A percentile compares a stretch with the other conserved stretches of the same genome.
These are phyloP conservation scores for Amauroascus verrucosus DNA, from an alignment of 2,329 filamentous ascomycete genomes.

Conservation along the genomic window DNA sequence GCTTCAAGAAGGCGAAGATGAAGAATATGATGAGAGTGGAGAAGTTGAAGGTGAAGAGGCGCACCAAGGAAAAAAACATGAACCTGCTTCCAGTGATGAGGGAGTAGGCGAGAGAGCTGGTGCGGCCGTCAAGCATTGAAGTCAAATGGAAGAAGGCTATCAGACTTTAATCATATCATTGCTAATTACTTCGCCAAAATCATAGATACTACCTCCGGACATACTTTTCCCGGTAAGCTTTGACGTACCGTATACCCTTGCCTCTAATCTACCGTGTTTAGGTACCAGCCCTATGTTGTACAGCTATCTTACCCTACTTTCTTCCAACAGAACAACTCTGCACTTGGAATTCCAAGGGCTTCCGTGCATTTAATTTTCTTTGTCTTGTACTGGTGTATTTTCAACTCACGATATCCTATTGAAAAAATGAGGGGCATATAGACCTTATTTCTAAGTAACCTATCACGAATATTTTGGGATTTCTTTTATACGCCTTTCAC, in stretches of 20 bases:
- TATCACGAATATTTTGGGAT: background rate
- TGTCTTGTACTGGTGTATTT: background rate
- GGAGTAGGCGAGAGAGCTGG: constrained; percentile 6
- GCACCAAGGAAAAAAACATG: background rate
- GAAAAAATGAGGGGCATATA: constrained; percentile 3
- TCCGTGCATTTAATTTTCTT: background rate
- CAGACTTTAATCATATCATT: background rate
- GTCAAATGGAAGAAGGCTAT: background rate
- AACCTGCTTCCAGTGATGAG: constrained; percentile 8
- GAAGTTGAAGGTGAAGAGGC: constrained; percentile 11
- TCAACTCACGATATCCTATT: constrained; percentile 2
- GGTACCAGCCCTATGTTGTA: no score
- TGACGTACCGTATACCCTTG: no score
- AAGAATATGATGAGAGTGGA: constrained; percentile 27
- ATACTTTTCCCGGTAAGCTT: no score
- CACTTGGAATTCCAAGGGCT: no score
- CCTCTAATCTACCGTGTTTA: no score
- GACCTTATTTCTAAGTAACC: background rate
- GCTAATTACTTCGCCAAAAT: background rate
- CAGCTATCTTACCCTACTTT: no score
- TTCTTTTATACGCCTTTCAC: background rate
- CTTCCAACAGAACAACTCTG: background rate
- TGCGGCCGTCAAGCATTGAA: constrained; percentile 5
- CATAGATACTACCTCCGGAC: background rate
- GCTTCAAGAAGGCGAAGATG: constrained; percentile 29